Conservation (phyloP, 495 filamentous ascomycete species). For the Pseudotulostoma volvatum region DNA sequence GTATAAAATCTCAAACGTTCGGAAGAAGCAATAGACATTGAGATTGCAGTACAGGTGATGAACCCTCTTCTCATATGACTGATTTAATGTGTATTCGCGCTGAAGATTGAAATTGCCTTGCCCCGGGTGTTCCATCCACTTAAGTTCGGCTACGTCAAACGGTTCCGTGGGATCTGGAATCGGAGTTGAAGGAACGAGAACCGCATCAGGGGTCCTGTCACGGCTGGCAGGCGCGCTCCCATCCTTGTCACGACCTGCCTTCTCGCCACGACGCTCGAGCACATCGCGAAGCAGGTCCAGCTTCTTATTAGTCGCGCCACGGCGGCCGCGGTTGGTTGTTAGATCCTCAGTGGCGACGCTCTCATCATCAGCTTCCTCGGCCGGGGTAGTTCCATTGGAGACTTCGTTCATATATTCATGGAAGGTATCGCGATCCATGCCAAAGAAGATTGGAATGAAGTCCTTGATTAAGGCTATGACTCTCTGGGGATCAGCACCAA, state of each 20-base stretch:
- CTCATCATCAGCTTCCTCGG: constrained; percentile 58
- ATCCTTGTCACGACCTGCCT: constrained; percentile 51
- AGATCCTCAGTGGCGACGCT: constrained; percentile 32
- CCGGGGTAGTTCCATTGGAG: constrained; percentile 40
- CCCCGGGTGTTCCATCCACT: constrained; percentile 45
- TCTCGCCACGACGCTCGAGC: constrained; percentile 57
- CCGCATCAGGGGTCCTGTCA: constrained; percentile 69
- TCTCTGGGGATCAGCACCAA: constrained; percentile 53
- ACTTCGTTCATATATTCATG: constrained; percentile 61
- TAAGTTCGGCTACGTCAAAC: constrained; percentile 28
- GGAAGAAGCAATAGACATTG: constrained; percentile 84
- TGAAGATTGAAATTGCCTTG: constrained; percentile 34
- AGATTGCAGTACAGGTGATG: constrained; percentile 84
- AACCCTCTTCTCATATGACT: constrained; percentile 57
- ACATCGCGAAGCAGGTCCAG: constrained; percentile 72
- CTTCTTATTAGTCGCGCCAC: constrained; percentile 52
- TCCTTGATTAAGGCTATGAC: constrained; percentile 72
- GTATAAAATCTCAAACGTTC: constrained; percentile 76
- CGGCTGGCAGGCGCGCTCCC: constrained; percentile 62
- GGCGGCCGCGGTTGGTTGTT: constrained; percentile 37
- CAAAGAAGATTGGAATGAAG: constrained; percentile 82
- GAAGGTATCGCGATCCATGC: constrained; percentile 58
- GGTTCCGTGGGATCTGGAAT: constrained; percentile 31
- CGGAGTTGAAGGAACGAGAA: constrained; percentile 36
- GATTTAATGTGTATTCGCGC: constrained; percentile 56